Evolutionary conservation across 768 basidiomycete species (phyloP).

Genomic region (Pleurotus platypus): DNA sequence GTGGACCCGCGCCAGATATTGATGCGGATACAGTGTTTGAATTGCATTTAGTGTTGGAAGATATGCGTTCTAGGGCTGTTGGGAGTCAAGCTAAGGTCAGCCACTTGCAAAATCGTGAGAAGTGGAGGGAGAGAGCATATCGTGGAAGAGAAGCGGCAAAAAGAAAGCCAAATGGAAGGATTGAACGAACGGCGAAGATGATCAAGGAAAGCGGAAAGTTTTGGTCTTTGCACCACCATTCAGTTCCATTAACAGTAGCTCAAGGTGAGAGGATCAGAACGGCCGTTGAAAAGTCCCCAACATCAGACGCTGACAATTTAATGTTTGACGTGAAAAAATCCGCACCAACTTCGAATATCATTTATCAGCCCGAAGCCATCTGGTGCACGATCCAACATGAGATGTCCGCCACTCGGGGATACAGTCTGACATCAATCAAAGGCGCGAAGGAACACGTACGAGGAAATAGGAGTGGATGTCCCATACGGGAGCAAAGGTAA

Average conservation of each 20-base stretch:
- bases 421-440: neutral
- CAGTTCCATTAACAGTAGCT: neutral
- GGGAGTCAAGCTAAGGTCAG: slow-evolving; percentile 3
- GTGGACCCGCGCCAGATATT: slow-evolving; percentile 40
- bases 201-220: slow-evolving; percentile 1
- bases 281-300: neutral
- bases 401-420: neutral
- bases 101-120: slow-evolving; percentile 10
- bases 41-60: slow-evolving; percentile 30
- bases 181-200: neutral
- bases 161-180: slow-evolving; percentile 5
- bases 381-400: neutral
- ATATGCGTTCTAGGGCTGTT: slow-evolving; percentile 64
- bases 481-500: slow-evolving; percentile 11
- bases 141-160: slow-evolving; percentile 12
- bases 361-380: neutral
- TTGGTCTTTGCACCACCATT: neutral
- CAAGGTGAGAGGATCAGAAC: slow-evolving; percentile 7
- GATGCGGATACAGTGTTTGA: slow-evolving; percentile 34
- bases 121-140: slow-evolving; percentile 21
- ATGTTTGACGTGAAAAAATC: slow-evolving; percentile 3
- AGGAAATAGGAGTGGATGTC: slow-evolving; percentile 5
- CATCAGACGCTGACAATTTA: neutral
- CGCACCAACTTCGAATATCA: neutral
- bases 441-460: slow-evolving; percentile 6